Base-by-base conservation (phyloP, 2,329 filamentous ascomycete genomes). In the Zymoseptoria passerinii region DNA sequence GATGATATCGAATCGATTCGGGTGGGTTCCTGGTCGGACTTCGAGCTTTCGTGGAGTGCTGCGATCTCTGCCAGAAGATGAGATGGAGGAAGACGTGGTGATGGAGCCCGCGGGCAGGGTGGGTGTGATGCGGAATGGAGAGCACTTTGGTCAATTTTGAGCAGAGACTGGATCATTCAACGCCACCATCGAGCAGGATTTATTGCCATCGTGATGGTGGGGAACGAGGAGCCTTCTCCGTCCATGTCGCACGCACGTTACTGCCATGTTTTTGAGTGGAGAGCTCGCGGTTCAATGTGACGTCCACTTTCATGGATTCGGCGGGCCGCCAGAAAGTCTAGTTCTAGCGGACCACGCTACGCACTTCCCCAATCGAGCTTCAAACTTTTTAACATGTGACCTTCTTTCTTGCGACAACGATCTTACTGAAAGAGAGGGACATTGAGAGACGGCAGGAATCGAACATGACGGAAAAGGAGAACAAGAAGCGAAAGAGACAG, bases 401-500 rank as follows among this genome's bases (percentile, higher is more conserved):
- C 35, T 44, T 16, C 2, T 7, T 7, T 16, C n/a, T 44, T 44
- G 35, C 35, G 35, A 44, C 35, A 44, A n/a, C 35, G 35, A 44
- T 13, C 4, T 5, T 16, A 44, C 16, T 7, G 16, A 44, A 16
- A 44, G 35, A 44, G 35, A 44, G 13, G 35, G 35, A 44, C 2
- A 4, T 7, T 3, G 35, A 13, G 1, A 44, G 35, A 44, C 35
- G n/a, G 1, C 3, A 1, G 35, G 35, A 44, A 44, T n/a, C 4
- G 35, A 44, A 16, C n/a, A 73, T 72, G 69, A 62, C 68, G 16
- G 67, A 65, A 18, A 66, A 67, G 51, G 65, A 67, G 28, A 76
- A 79, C 54, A 80, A 78, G 67, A 81, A 81, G 73, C 74, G 79
- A 64, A 81, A 81, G 72, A 73, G 79, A 58, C 70, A 71, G 54